Evolutionary conservation across 192 early-diverging fungal species (phyloP), one percentile per base, ranked within the genome.

Genomic region (Umbelopsis sp.): DNA sequence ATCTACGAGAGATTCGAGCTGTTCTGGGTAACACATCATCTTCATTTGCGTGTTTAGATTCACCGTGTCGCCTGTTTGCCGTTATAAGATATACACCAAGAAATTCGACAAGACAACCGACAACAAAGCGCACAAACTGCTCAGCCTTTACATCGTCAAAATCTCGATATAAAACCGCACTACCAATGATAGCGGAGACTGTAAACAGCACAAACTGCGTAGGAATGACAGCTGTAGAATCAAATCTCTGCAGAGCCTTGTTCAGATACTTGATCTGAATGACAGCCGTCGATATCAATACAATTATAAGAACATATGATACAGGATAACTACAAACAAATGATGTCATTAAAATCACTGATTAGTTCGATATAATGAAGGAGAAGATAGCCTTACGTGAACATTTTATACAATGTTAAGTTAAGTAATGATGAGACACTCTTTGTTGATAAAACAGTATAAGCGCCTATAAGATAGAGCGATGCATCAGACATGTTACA

Each of bases 141-240:
- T 78, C 73, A 45, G 81, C 72, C 47, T 74, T 66, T 73, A 84
- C 83, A 47, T 84, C 80, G 33, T 84, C 83, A 80, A 90, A 90
- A 70, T 90, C 88, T 66, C 84, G 84, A 69, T 90, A 88, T n/a
- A 88, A 73, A 12, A 89, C 77, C 8, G 89, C 86, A 50, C 85
- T 87, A 27, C 91, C 91, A 48, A 89, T 79, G 35, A 92, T 92
- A 15, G 87, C 86, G 12, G 84, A 88, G 13, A 89, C 77, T 0
- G 91, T 92, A 67, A 92, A 92, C 4, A 90, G 74, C 13, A 92
- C 91, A 78, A 90, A 92, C 71, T 92, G 91, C 10, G 90, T 92
- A 2, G 91, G 91, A 61, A 92, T 91, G 2, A 92, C 91, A 74
- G 88, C 83, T 18, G 88, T 90, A 8, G 88, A 85, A 67, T 90